Evolutionary conservation across 371 early-diverging fungal genomes (phyloP), one percentile per base, ranked within the genome.

Genomic region (Apophysomyces elegans): DNA sequence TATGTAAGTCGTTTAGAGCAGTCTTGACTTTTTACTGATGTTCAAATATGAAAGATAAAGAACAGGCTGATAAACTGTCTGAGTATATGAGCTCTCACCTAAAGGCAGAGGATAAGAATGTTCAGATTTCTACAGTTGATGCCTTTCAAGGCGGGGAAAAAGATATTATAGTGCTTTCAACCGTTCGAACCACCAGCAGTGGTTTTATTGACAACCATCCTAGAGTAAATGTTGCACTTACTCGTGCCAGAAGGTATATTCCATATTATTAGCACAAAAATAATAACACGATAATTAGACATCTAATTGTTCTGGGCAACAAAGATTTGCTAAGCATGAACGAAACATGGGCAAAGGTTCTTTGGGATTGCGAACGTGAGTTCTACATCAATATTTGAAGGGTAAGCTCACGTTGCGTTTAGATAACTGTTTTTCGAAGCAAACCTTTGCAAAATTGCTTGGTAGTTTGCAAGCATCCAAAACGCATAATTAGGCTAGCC

Each of bases 141-240:
- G 91, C 94, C 0, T 96, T 95, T 69, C 92, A 78, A 77, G 95
- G 96, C 12, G 91, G 92, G 13, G 96, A 96, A 65, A 93, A 92
- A 68, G 85, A 88, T 11, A 77, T 94, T 26, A 93, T 95, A 64
- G 72, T 95, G 16, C 66, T 95, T 26, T 90, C 91, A 1, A 89
- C 90, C 0, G 93, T 92, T 1, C 77, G 93, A 21, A 89, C 90
- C 8, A 73, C 70, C 7, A 78, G 72, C 18, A 83, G 80, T 59
- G 78, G 76, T 7, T 88, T 88, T 60, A 84, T 85, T 58, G 86
- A 85, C 56, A 84, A 84, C 43, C 73, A 70, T 12, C 80, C 83
- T 6, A 78, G 89, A 8, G 79, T 87, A 37, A 88, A 88, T 62
- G 89, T 88, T 3, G 81, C 87, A 6, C 50, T 88, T n/a, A 85